Evolutionary conservation across 495 filamentous ascomycete genomes (phyloP), one percentile per base, ranked within the genome.

Genomic region (Lasiosphaeriaceae sp.): DNA sequence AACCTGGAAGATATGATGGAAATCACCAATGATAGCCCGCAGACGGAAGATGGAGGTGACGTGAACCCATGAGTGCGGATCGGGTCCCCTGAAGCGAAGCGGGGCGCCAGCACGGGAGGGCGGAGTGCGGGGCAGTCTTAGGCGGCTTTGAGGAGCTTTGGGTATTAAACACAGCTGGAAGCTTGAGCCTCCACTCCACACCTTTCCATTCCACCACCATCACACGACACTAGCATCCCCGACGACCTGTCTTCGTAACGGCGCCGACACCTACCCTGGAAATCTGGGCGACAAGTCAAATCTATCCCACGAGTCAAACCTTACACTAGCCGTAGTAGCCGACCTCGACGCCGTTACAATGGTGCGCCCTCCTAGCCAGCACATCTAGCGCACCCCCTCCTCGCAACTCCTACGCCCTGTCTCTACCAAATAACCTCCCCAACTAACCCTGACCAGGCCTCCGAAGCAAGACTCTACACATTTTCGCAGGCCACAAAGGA

Each of bases 381-480:
- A 12, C 50, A 9, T 21, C 34, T 14, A 8, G 34, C 8, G 34
- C 34, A 37, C 39, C 46, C 46, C 49, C 50, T 31, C 11, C 7
- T 24, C 31, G 11, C 21, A 44, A 12, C 17, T 20, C 3, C 12
- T 44, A 46, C 21, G 17, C 14, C 11, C 14, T 41, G 31, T 48
- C 50, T 19, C 29, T 43, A 24, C 29, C 2, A 29, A n/a, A n/a
- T 21, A 2, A 20, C 0, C 20, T 24, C 3, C 4, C 14, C 39
- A 43, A 43, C 26, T 20, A 34, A 9, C 23, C 23, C n/a, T 7
- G 7, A 14, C 3, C 61, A 83, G 84, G 75, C 89, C 64, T 94
- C 91, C 62, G 93, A 97, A 77, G 81, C 90, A 51, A 81, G 94
- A 55, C 81, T 98, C 62, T 98, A 97, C 74, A 87, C 92, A 23